phyloP scores from a whole-genome alignment of 1,139 yeast genomes.

The Yamadazyma atmosphaerica region DNA sequence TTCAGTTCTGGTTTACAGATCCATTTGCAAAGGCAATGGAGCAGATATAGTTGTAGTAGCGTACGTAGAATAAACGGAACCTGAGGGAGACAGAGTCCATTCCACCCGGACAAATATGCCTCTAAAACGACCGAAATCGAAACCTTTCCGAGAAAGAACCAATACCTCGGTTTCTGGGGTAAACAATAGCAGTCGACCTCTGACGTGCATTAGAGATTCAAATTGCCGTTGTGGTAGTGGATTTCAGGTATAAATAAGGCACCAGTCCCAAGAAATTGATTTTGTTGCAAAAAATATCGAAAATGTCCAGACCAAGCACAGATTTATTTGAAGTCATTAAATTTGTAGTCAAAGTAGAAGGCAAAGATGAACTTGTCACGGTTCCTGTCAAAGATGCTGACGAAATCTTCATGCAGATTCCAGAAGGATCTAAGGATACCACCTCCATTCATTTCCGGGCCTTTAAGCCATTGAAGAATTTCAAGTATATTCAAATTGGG shows the following conservation, averaged over 20 bases:
- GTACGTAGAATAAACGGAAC: no score
- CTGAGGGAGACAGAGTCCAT: no score
- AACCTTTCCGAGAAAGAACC: no score
- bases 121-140: no score
- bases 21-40: no score
- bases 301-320: conserved; percentile 10
- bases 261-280: neutral
- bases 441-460: conserved; percentile 38
- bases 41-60: no score
- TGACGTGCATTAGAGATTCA: no score
- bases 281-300: neutral
- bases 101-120: no score
- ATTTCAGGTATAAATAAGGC: neutral
- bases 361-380: conserved; percentile 24
- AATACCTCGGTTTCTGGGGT: no score
- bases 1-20: no score
- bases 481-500: conserved; percentile 39
- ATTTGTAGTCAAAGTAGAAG: conserved; percentile 34
- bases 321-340: conserved; percentile 37
- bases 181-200: no score
- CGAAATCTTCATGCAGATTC: conserved; percentile 31
- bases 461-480: conserved; percentile 29
- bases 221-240: no score
- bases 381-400: conserved; percentile 34
- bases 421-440: conserved; percentile 39